These are phyloP conservation scores for Phoma sp. DNA, from an alignment of 2,329 filamentous ascomycete species.

Conservation along the genomic window DNA sequence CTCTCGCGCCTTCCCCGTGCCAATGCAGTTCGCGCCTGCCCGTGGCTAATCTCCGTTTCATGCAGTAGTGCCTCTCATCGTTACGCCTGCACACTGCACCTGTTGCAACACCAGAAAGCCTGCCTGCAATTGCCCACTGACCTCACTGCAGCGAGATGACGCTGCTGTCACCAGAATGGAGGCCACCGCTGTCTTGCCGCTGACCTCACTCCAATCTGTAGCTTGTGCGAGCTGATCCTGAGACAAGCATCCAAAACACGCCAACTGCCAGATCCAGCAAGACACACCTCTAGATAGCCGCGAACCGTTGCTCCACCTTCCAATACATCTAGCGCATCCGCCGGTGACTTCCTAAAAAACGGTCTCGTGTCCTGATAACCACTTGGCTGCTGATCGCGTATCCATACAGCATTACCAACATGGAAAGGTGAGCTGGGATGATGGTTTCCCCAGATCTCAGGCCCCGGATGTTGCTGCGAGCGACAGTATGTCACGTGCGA, in stretches of 20 bases:
- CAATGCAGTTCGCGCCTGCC: conserved; percentile 13
- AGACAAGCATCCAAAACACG: background rate
- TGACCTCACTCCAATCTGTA: background rate
- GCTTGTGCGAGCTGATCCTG: background rate
- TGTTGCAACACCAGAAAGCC: background rate
- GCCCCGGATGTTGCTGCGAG: background rate
- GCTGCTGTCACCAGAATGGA: background rate
- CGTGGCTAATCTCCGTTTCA: conserved; percentile 13
- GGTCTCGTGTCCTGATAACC: background rate
- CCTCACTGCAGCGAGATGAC: background rate
- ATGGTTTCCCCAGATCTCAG: background rate
- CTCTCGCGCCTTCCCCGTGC: conserved; percentile 5
- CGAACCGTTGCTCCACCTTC: conserved; percentile 5
- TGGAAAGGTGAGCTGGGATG: background rate
- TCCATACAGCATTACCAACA: background rate
- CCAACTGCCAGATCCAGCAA: conserved; percentile 1
- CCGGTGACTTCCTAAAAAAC: conserved; percentile 10
- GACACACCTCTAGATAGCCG: background rate
- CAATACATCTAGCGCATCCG: conserved; percentile 12
- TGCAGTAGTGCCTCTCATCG: conserved; percentile 18
- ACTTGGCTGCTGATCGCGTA: background rate
- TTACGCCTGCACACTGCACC: conserved; percentile 34
- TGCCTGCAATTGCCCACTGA: conserved; percentile 13
- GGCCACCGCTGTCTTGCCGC: conserved; percentile 1
- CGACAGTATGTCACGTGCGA: background rate